Percentiles rank a stretch among this genome's conserved stretches.
Conservation (phyloP, 208 protist species). For the Wallacemonas sp. region DNA sequence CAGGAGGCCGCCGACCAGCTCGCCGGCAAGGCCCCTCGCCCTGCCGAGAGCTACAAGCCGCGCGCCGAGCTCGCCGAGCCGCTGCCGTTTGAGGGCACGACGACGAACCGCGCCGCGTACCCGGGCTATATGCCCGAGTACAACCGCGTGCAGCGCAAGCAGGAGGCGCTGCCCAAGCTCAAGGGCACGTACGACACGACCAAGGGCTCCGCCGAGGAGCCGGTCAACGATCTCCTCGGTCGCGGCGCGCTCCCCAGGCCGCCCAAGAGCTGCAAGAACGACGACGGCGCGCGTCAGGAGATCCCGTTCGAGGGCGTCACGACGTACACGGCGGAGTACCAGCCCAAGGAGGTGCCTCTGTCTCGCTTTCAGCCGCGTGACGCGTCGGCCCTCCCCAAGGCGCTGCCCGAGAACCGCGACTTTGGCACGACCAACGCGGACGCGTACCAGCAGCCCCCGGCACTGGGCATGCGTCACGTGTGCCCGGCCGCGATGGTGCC, state of each 20-base stretch:
- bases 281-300: constrained; percentile 42
- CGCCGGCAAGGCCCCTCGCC: constrained; percentile 68
- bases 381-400: constrained; percentile 15
- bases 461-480: constrained; percentile 50
- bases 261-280: constrained; percentile 76
- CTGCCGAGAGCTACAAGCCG: constrained; percentile 88
- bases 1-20: constrained; percentile 87
- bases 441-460: constrained; percentile 64
- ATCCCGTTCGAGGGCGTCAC: constrained; percentile 86
- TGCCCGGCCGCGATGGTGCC: constrained; percentile 79
- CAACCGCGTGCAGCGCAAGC: constrained; percentile 60
- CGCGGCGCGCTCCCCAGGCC: constrained; percentile 59
- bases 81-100: constrained; percentile 84
- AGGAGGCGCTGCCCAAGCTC: constrained; percentile 79
- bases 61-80: constrained; percentile 43
- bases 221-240: constrained; percentile 56
- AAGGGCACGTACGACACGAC: constrained; percentile 83
- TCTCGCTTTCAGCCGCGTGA: constrained; percentile 29
- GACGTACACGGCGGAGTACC: constrained; percentile 89
- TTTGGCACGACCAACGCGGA: constrained; percentile 71
- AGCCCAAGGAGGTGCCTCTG: constrained; percentile 75
- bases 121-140: constrained; percentile 84
- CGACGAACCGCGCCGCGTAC: constrained; percentile 87
- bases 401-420: constrained; percentile 80
- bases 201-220: constrained; percentile 80